Evolutionary conservation across 805 yeast species (phyloP), one percentile per base, ranked within the genome.

Genomic region (Candida khao-thaluensis): DNA sequence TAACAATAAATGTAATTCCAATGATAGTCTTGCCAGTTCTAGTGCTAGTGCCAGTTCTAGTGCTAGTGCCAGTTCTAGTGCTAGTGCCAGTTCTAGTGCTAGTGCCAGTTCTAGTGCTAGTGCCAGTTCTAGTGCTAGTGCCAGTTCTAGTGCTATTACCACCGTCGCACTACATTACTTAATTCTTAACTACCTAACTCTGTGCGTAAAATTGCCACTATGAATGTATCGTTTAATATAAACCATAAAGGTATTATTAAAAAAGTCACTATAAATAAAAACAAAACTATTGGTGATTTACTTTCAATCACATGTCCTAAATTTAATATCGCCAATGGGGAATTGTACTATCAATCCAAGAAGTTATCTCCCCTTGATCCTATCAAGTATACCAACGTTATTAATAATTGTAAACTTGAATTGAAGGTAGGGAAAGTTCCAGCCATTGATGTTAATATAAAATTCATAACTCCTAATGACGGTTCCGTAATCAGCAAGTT

Each of bases 391-490:
- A 55, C 67, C 11, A 56, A 49, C 20, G 47, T 69, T 17, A 43
- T 55, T 16, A 66, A 60, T 42, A 68, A 67, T 39, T 51, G 67
- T 25, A 66, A 60, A 41, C 42, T 69, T 18, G 43, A 38, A 12
- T 47, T 68, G 14, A 43, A 42, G 36, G 34, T 51, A 10, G 40
- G 29, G 6, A 35, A 48, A 17, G 17, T 48, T n/a, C 44, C 33
- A 3, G 43, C 34, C 6, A 35, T 30, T 10, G 12, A 17, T 14
- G 29, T 45, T 23, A 36, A 28, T 8, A 11, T 35, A 7, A 47
- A 47, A 30, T 21, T 44, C 4, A n/a, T 30, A 9, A 20, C 18
- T 15, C 44, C 44, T 6, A 17, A 32, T 17, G 40, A 39, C 9
- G 11, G 20, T 2, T 14, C 26, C 12, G 24, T 21, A 4, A 28